phyloP scores from a whole-genome alignment of 768 basidiomycete genomes.

The Pleurotus platypus region DNA sequence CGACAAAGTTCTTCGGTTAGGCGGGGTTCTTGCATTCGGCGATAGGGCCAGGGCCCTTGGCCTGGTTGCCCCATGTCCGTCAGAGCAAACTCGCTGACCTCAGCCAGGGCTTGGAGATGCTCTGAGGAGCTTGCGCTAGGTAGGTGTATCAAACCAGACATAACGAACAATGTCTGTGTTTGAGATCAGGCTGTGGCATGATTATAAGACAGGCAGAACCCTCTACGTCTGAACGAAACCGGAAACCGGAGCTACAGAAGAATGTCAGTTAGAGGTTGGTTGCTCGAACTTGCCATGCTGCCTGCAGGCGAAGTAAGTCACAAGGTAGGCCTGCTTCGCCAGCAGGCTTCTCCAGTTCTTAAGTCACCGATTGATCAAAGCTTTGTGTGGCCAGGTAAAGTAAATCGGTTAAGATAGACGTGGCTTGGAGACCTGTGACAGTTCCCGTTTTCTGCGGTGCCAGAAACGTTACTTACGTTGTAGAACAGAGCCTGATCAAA shows the following conservation, averaged over 20 bases:
- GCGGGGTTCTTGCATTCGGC: constrained; percentile 35
- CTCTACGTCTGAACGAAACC: constrained; percentile 9
- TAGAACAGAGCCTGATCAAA: no score
- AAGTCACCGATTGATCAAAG: background rate
- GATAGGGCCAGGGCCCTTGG: constrained; percentile 51
- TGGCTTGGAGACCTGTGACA: no score
- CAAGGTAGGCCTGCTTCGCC: background rate
- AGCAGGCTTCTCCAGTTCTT: background rate
- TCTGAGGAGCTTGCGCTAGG: constrained; percentile 43
- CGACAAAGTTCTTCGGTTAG: constrained; percentile 36
- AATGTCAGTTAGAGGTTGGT: no score
- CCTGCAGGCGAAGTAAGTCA: background rate
- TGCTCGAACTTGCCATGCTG: constrained; percentile 12
- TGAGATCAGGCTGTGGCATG: no score
- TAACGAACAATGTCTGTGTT: constrained; percentile 20
- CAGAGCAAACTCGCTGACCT: constrained; percentile 47
- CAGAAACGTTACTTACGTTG: no score
- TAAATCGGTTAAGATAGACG: no score
- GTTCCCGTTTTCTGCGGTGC: no score
- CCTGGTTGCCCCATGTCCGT: constrained; percentile 55
- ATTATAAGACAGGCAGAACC: background rate
- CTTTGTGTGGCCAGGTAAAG: background rate
- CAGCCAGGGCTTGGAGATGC: constrained; percentile 44
- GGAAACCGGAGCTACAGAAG: constrained; percentile 8
- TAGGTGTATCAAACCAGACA: constrained; percentile 32